Evolutionary conservation across 2,329 filamentous ascomycete genomes (phyloP).

Genomic region (Clarireedia homoeocarpa): DNA sequence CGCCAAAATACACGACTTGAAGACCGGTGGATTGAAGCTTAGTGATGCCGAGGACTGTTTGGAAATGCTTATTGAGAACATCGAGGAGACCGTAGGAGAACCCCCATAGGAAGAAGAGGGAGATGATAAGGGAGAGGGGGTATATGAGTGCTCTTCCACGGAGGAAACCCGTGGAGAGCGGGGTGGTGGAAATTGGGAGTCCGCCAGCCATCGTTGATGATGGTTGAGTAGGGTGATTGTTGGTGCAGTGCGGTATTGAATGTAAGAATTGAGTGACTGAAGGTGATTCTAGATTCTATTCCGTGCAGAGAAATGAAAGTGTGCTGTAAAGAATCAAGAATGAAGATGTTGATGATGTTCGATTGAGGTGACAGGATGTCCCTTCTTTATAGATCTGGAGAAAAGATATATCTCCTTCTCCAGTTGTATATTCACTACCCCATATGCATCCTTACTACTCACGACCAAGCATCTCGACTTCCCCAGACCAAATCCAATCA

Average conservation of each 20-base stretch:
- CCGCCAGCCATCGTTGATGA: slow-evolving; percentile 34
- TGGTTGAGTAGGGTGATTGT: not conserved
- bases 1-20: slow-evolving; percentile 64
- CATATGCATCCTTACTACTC: not conserved
- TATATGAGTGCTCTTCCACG: slow-evolving; percentile 36
- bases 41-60: slow-evolving; percentile 51
- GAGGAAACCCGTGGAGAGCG: slow-evolving; percentile 33
- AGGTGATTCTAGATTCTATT: no score
- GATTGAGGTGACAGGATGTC: not conserved
- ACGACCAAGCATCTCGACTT: not conserved
- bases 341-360: not conserved
- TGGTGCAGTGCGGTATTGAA: not conserved
- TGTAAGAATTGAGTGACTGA: no score
- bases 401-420: not conserved
- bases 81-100: slow-evolving; percentile 83
- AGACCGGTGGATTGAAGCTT: slow-evolving; percentile 57
- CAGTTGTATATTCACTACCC: not conserved
- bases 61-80: slow-evolving; percentile 67
- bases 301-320: not conserved
- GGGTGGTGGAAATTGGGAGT: slow-evolving; percentile 31
- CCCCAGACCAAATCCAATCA: not conserved
- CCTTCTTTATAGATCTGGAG: not conserved
- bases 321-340: not conserved
- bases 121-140: slow-evolving; percentile 52
- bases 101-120: slow-evolving; percentile 82